Evolutionary conservation across 768 basidiomycete genomes (phyloP).

Genomic region (Mycena galopus): DNA sequence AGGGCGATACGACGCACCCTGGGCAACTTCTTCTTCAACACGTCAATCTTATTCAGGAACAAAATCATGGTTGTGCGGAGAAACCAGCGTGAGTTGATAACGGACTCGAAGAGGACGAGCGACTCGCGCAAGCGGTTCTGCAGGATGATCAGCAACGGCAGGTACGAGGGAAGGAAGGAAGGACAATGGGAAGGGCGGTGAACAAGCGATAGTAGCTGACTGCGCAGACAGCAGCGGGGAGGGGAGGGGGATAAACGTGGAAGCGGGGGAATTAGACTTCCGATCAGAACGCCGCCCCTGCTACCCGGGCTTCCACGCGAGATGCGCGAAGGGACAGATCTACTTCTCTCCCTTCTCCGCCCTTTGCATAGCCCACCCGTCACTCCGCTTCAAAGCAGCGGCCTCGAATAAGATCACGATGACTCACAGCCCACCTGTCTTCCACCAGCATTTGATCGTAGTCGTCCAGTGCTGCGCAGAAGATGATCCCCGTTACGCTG

Average conservation of each 20-base stretch:
- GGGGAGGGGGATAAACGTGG: no score
- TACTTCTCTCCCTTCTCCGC: no score
- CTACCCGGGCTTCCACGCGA: no score
- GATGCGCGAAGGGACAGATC: no score
- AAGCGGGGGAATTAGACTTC: no score
- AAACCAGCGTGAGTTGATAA: conserved; percentile 53
- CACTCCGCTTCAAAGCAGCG: no score
- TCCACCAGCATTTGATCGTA: conserved; percentile 70
- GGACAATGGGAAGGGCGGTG: not conserved
- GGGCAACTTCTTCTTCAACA: conserved; percentile 71
- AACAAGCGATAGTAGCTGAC: not conserved
- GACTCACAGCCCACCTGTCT: conserved; percentile 62
- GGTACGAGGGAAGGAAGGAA: no score
- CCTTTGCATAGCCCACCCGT: no score
- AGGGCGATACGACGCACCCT: conserved; percentile 25
- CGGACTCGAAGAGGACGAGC: conserved; percentile 79
- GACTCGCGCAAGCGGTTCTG: conserved; percentile 87
- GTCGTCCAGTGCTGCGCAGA: conserved; percentile 67
- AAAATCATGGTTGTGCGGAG: conserved; percentile 76
- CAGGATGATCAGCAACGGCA: no score
- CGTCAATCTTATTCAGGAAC: conserved; percentile 80
- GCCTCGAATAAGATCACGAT: not conserved
- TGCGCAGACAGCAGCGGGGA: no score
- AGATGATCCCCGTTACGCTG: conserved; percentile 66
- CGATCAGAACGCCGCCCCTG: no score